Conservation (phyloP, 2,329 filamentous ascomycete genomes). For the Ophiostoma ulmi region DNA sequence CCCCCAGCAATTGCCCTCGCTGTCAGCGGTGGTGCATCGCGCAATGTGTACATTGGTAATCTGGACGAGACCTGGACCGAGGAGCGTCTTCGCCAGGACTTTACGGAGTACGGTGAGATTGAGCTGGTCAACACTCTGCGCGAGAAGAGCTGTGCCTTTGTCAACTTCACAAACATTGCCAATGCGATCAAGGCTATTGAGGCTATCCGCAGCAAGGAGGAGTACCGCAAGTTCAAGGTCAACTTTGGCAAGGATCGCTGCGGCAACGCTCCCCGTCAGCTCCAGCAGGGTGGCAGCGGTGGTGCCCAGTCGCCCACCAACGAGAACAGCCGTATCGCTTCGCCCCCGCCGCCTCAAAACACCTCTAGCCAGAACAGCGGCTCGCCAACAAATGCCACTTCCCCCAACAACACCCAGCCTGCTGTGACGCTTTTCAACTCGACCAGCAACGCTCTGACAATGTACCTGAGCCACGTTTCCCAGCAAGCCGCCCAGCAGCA, state of each 20-base stretch:
- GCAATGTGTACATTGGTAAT: conserved; percentile 97
- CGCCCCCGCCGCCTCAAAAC: conserved; percentile 42
- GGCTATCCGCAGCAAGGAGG: conserved; percentile 86
- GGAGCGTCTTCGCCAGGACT: conserved; percentile 91
- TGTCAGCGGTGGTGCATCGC: conserved; percentile 92
- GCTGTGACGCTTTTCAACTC: conserved; percentile 71
- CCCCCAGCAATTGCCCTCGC: conserved; percentile 93
- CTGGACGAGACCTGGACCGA: conserved; percentile 96
- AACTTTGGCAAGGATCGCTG: conserved; percentile 99
- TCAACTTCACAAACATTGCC: conserved; percentile 99
- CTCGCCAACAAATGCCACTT: conserved; percentile 47
- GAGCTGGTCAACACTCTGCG: conserved; percentile 93
- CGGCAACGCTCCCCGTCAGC: conserved; percentile 89
- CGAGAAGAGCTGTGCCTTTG: conserved; percentile 98
- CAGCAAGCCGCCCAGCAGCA: conserved; percentile 69
- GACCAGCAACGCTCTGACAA: conserved; percentile 81
- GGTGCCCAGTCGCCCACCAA: conserved; percentile 58
- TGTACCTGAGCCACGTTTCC: conserved; percentile 84
- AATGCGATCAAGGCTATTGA: conserved; percentile 99
- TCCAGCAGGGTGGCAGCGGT: conserved; percentile 41
- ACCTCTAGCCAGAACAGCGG: conserved; percentile 52
- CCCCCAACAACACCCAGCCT: conserved; percentile 37
- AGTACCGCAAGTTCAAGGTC: conserved; percentile 98
- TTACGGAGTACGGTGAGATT: conserved; percentile 95
- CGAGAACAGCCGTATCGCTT: conserved; percentile 56